phyloP scores from a whole-genome alignment of 192 early-diverging fungal genomes.

The Dispira parvispora region DNA sequence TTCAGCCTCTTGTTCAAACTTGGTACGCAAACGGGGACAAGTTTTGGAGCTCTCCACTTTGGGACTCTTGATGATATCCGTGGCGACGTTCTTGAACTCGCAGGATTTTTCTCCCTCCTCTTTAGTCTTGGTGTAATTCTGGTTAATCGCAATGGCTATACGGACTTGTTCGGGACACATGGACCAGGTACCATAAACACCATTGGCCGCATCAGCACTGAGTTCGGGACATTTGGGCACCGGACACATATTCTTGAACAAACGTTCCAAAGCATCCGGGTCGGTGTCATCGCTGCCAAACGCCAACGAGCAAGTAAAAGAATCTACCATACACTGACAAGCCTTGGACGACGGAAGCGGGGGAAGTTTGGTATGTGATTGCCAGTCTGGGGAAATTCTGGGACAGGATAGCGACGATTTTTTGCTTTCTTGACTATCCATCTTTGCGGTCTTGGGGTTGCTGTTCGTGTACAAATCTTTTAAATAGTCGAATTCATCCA shows the following conservation, averaged over 20 bases:
- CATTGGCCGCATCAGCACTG: slow-evolving; percentile 20
- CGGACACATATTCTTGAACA: slow-evolving; percentile 20
- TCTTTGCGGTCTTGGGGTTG: slow-evolving; percentile 38
- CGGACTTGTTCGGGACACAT: slow-evolving; percentile 22
- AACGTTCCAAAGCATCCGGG: slow-evolving; percentile 19
- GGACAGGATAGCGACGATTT: slow-evolving; percentile 34
- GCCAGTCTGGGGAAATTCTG: slow-evolving; percentile 27
- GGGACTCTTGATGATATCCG: slow-evolving; percentile 20
- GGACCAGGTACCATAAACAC: slow-evolving; percentile 23
- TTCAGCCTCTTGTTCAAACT: slow-evolving; percentile 7
- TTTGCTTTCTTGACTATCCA: slow-evolving; percentile 28
- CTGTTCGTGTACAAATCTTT: slow-evolving; percentile 25
- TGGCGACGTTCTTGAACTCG: slow-evolving; percentile 16
- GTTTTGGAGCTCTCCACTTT: slow-evolving; percentile 16
- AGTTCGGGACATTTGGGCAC: slow-evolving; percentile 19
- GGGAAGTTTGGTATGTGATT: slow-evolving; percentile 32
- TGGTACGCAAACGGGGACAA: slow-evolving; percentile 12
- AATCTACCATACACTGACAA: slow-evolving; percentile 48
- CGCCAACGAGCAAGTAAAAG: slow-evolving; percentile 31
- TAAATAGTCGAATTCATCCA: slow-evolving; percentile 40
- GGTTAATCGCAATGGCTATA: slow-evolving; percentile 23
- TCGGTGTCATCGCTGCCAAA: slow-evolving; percentile 15
- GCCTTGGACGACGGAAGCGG: slow-evolving; percentile 41
- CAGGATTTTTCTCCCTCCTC: slow-evolving; percentile 15
- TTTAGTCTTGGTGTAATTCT: slow-evolving; percentile 22